Base-by-base conservation (phyloP, 2,329 filamentous ascomycete species). In the Neofusicoccum laricinum region DNA sequence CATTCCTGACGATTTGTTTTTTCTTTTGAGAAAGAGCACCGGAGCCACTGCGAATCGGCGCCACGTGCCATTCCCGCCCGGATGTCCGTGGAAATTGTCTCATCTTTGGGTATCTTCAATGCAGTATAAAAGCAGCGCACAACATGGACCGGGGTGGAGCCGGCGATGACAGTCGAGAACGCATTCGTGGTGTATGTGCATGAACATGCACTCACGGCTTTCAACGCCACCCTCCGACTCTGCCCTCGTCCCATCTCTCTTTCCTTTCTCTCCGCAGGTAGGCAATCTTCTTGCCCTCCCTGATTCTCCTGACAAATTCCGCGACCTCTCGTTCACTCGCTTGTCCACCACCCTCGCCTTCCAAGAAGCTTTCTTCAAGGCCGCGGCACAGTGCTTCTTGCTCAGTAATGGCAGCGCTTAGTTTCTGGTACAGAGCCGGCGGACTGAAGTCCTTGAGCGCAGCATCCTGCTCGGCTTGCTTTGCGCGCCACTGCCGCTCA, bases 191-290 rank as follows among this genome's bases (percentile, higher is more conserved):
- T 11, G n/a, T 40, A 17, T 11, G 15, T 14, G 55, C 55, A 59
- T 32, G 41, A 34, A 36, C 17, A 34, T 46, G 55, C 55, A 43
- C 32, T 73, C 67, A 76, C 72, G 41, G 40, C 17, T n/a, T 25
- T 63, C 49, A 63, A 21, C 94, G 86, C 95, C 95, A 98, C 0
- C 95, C 95, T 11, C 94, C 94, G 38, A 98, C 94, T 69, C 94
- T 84, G 25, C 94, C 93, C 78, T 98, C 94, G 75, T 98, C 95
- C 95, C 95, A 98, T 70, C 95, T 85, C 71, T 93, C 90, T 77
- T 93, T 96, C 69, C 92, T 86, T 80, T 98, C 95, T 72, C 89
- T 88, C 65, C 95, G 84, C 62, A 93, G 81, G 72, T 95, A 96
- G 67, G 89, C 89, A 64, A 90, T 80, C 70, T 90, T 90, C 73